Percentiles rank a stretch among this genome's conserved stretches.
phyloP scores from a whole-genome alignment of 192 early-diverging fungal species.

The Coemansia reversa region DNA sequence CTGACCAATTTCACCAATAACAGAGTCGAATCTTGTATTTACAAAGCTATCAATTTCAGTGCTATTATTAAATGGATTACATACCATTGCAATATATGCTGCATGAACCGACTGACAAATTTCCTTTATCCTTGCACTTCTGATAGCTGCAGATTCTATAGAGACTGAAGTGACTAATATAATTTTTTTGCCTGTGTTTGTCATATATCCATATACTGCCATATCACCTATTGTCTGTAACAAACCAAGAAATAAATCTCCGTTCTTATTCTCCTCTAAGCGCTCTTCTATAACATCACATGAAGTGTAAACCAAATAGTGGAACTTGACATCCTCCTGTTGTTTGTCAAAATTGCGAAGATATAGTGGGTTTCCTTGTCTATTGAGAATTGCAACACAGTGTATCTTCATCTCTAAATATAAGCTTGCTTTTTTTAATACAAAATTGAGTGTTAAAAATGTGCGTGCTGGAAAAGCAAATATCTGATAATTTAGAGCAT shows the following conservation, averaged over 20 bases:
- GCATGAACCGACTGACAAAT: constrained; percentile 80
- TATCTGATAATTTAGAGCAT: no score
- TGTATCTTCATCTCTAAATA: constrained; percentile 26
- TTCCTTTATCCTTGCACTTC: constrained; percentile 62
- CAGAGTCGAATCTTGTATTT: constrained; percentile 6
- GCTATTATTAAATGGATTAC: constrained; percentile 84
- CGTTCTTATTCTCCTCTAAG: constrained; percentile 43
- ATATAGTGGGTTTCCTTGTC: constrained; percentile 83
- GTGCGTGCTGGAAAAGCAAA: no score
- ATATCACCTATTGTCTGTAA: constrained; percentile 88
- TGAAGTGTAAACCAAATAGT: constrained; percentile 89
- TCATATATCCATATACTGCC: constrained; percentile 86
- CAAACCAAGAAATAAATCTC: constrained; percentile 83
- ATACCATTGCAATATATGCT: constrained; percentile 75
- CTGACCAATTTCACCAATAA: constrained; percentile 10
- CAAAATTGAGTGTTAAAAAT: background rate
- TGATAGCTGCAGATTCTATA: constrained; percentile 81
- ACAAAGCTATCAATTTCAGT: constrained; percentile 38
- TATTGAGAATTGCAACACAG: constrained; percentile 35
- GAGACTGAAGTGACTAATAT: constrained; percentile 66
- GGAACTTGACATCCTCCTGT: constrained; percentile 81
- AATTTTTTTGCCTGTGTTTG: constrained; percentile 82
- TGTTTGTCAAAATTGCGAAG: constrained; percentile 72
- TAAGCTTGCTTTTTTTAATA: background rate
- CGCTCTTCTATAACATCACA: constrained; percentile 81